Evolutionary conservation across 305 asterid genomes (phyloP), one percentile per base, ranked within the genome.

Genomic region (Petunia hybrid): DNA sequence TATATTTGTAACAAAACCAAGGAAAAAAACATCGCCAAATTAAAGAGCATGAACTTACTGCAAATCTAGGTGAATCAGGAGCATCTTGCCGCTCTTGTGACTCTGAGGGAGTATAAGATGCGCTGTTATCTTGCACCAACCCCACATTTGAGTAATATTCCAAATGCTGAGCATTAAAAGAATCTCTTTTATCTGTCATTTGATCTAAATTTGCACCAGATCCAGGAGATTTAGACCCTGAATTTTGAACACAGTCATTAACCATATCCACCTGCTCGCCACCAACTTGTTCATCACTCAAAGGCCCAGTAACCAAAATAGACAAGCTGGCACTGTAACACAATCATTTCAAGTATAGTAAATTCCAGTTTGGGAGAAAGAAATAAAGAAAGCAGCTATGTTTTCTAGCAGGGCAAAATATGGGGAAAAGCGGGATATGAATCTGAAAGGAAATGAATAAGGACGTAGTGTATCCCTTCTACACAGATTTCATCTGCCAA

Each of bases 161-260:
- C 85, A 91, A 76, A 85, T 89, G 87, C 75, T 85, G 91, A 5
- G 90, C 86, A 78, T 82, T 84, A 76, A 91, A 85, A 59, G 88
- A 77, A 63, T 90, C 95, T 60, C 80, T 87, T 78, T 88, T 88
- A 80, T 88, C 97, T 40, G 83, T 76, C 77, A 80, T 81, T 78
- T 89, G 90, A 63, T 91, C 93, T 80, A 94, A 85, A 10, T 56
- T 85, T 62, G 81, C 85, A 80, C 78, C 89, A 2, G 97, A 89
- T 43, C 79, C 92, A 82, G 99, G 94, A 79, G 98, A 91, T 83
- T 80, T 80, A 68, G 98, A 90, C 84, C 91, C 94, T 45, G 97
- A 91, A 87, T 86, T 85, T 77, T 51, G 90, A 80, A 78, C 84
- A 45, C 84, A 76, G 80, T 89, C 98, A 65, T 89, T 92, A 45